Evolutionary conservation across 306 rosid genomes (phyloP).

Genomic region (Echinosophora koreensis): DNA sequence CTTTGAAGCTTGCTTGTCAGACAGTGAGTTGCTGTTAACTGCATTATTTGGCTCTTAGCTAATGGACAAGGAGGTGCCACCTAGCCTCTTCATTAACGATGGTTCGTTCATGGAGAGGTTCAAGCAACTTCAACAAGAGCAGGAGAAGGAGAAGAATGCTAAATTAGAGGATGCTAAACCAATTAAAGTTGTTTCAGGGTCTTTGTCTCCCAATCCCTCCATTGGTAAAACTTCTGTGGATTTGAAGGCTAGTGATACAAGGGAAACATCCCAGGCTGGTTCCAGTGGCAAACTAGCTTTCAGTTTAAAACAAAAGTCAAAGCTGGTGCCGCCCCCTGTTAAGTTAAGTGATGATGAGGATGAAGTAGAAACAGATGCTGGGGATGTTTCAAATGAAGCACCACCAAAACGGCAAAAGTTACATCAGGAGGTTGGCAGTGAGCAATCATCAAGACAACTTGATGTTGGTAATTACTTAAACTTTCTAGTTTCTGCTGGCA

Average conservation of each 20-base stretch:
- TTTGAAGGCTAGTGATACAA: slow-evolving; percentile 61
- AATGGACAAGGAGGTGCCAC: slow-evolving; percentile 84
- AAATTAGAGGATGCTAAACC: slow-evolving; percentile 63
- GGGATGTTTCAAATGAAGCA: slow-evolving; percentile 63
- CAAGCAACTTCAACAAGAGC: slow-evolving; percentile 89
- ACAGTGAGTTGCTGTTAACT: slow-evolving; percentile 72
- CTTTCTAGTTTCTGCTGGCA: slow-evolving; percentile 21
- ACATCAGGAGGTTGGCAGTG: slow-evolving; percentile 46
- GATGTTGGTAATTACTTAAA: slow-evolving; percentile 86
- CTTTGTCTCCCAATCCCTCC: no score
- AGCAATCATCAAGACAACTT: slow-evolving; percentile 61
- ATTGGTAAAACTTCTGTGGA: not conserved
- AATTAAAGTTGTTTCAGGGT: slow-evolving; percentile 64
- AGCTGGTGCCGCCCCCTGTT: slow-evolving; percentile 80
- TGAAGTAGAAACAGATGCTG: slow-evolving; percentile 77
- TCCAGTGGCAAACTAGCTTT: slow-evolving; percentile 92
- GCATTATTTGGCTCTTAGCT: slow-evolving; percentile 57
- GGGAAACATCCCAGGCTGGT: slow-evolving; percentile 57
- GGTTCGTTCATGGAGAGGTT: slow-evolving; percentile 99
- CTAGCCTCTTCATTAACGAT: slow-evolving; percentile 91
- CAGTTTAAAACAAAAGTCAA: slow-evolving; percentile 93
- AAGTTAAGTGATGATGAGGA: slow-evolving; percentile 83
- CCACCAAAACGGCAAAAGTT: slow-evolving; percentile 17
- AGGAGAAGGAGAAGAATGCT: slow-evolving; percentile 60
- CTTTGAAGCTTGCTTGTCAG: slow-evolving; percentile 67